Base-by-base conservation (phyloP, 257 asterid genomes). In the Jasminum sambac region DNA sequence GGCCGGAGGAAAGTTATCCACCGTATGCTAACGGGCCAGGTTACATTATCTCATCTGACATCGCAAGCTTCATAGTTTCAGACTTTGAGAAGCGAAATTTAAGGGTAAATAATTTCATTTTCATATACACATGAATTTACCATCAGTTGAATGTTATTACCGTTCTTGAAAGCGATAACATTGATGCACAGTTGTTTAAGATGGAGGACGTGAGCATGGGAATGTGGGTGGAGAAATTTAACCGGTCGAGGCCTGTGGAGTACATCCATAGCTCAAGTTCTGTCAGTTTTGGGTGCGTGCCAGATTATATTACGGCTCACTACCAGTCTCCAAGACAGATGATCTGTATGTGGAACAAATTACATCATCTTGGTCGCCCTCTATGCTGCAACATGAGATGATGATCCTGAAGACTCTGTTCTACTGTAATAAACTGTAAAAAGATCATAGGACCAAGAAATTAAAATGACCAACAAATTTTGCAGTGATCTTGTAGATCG, bases 181-280 rank as follows among this genome's bases (percentile, higher is more conserved):
- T 46, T 46, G 38, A 50, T 72, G 11, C 64, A 78, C 91, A 93
- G 98, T 70, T 93, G 80, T 93, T 92, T 71, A 92, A 92, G 82
- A 92, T 92, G 98, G 98, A 92, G 78, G 98, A 92, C 14, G 98
- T 92, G 48, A 90, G 98, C 79, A 85, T 92, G 93, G 98, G 98
- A 62, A 86, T 89, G 92, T 92, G 98, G 98, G 97, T 92, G 41
- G 94, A 84, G 82, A 84, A 88, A 57, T 85, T 86, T 60, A 88
- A 92, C 34, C 79, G 79, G 71, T 34, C 94, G 38, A 83, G 68
- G 50, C 77, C 86, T 4, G 98, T 92, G 21, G 87, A 88, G 78
- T 92, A 90, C 64, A 83, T 87, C 12, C 98, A 92, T 77, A 92
- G 96, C 91, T 84, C 86, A 92, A 86, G 64, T 92, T 88, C 82